These are phyloP conservation scores for Sclerotinia glacialis DNA, from an alignment of 2,329 filamentous ascomycete species.

Conservation along the genomic window DNA sequence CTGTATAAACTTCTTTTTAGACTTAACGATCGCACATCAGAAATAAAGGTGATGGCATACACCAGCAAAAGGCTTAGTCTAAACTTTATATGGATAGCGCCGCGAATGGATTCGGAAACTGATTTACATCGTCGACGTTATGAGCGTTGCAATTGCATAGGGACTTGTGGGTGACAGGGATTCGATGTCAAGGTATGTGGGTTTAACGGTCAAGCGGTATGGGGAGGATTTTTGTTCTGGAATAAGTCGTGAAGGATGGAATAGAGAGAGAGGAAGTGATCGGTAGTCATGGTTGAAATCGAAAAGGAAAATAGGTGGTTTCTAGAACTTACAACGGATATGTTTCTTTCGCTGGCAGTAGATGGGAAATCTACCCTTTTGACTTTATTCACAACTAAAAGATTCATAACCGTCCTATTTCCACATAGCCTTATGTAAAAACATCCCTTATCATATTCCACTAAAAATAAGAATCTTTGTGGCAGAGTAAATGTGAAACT, in stretches of 20 bases:
- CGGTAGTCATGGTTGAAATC: not conserved
- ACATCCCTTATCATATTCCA: not conserved
- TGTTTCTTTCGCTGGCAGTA: accelerated
- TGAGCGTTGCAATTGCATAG: not conserved
- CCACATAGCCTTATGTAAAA: too few species aligned
- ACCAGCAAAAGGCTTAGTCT: not conserved
- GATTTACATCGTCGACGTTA: not conserved
- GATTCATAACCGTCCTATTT: too few species aligned
- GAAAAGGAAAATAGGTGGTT: not conserved
- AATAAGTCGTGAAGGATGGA: not conserved
- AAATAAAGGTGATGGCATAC: not conserved
- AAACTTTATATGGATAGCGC: not conserved
- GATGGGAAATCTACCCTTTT: too few species aligned
- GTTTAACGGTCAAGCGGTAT: not conserved
- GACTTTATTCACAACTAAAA: too few species aligned
- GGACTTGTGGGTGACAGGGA: not conserved
- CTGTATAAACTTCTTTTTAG: not conserved
- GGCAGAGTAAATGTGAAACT: slow-evolving; percentile 1
- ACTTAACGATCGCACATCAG: not conserved
- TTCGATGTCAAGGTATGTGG: not conserved
- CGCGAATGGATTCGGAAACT: not conserved
- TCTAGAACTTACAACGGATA: too few species aligned
- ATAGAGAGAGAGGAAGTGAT: not conserved
- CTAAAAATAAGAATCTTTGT: not conserved
- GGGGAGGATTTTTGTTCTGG: not conserved